Evolutionary conservation across 345 rosid species (phyloP), one percentile per base, ranked within the genome.

Genomic region (Citrus sp.): DNA sequence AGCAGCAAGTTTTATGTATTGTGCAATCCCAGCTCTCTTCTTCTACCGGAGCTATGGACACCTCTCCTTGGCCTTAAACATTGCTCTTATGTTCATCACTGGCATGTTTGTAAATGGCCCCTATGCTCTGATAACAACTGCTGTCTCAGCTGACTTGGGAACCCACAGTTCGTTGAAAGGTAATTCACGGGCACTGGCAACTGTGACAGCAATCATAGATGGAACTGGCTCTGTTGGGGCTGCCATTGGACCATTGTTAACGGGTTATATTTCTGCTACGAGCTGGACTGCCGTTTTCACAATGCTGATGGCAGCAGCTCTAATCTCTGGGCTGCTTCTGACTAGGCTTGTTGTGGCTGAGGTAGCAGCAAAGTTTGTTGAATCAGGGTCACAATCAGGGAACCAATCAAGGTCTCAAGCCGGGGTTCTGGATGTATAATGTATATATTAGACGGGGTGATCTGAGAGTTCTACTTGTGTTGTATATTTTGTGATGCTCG

Each of bases 221-320:
- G 99, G 99, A 71, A 96, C 99, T 1, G 99, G 99, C 72, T 96
- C 99, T 0, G 88, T 96, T 4, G 99, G 99, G 61, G 99, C 99
- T 3, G 98, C 99, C 34, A 83, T 96, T 37, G 99, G 98, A n/a
- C 99, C 99, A 7, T 42, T 96, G 27, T 51, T 96, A 63, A 92
- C 99, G 0, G 98, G 99, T 38, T 96, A 94, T 74, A 92, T 96
- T 49, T 96, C 98, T 4, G 84, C 94, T 3, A 84, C 76, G 84
- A 94, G 99, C 84, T 96, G 99, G 99, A 87, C 74, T 5, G 90
- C 91, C 13, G 99, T 96, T 80, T 96, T 94, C 82, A 82, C 94
- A 1, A 94, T 96, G 98, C 85, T 96, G 78, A 96, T 96, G 98
- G 95, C 77, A 19, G 90, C 99, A 76, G 97, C 98, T 72, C 77